A percentile compares a stretch with the other conserved stretches of the same genome.
These are phyloP conservation scores for Globisporangium heterothallicum DNA, from an alignment of 352 stramenopile genomes.

Conservation along the genomic window DNA sequence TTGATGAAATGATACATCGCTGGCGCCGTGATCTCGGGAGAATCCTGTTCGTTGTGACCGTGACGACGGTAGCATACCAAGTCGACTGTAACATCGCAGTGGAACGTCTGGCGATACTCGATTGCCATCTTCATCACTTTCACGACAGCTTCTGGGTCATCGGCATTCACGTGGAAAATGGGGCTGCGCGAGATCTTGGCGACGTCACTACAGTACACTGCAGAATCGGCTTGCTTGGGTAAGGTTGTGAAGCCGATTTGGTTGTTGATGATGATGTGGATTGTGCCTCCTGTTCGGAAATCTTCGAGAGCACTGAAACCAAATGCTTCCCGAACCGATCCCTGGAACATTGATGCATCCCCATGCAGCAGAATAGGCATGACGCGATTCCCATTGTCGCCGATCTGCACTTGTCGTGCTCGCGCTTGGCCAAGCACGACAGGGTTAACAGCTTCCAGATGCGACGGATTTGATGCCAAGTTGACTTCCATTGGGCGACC, in stretches of 20 bases:
- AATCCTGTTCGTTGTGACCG: constrained; percentile 98
- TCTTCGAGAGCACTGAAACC: constrained; percentile 87
- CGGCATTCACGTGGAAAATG: constrained; percentile 95
- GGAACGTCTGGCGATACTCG: constrained; percentile 88
- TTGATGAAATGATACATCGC: constrained; percentile 91
- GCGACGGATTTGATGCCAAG: constrained; percentile 97
- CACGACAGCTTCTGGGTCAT: constrained; percentile 93
- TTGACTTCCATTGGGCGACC: constrained; percentile 66
- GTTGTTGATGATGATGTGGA: constrained; percentile 99
- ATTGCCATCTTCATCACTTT: constrained; percentile 91
- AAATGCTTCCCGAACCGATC: constrained; percentile 76
- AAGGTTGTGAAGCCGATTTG: constrained; percentile 98
- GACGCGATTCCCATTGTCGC: constrained; percentile 79
- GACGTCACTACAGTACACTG: constrained; percentile 96
- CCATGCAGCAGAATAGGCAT: constrained; percentile 98
- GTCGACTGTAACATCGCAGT: constrained; percentile 97
- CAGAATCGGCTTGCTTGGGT: constrained; percentile 94
- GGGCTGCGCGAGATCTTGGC: constrained; percentile 95
- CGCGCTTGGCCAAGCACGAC: constrained; percentile 95
- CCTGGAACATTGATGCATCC: constrained; percentile 83
- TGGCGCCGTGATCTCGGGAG: constrained; percentile 82
- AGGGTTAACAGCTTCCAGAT: constrained; percentile 98
- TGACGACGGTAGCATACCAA: constrained; percentile 98
- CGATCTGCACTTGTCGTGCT: constrained; percentile 89
- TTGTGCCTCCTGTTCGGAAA: constrained; percentile 96